Base-by-base conservation (phyloP, 495 filamentous ascomycete genomes). In the Lasiosphaeria ovina region DNA sequence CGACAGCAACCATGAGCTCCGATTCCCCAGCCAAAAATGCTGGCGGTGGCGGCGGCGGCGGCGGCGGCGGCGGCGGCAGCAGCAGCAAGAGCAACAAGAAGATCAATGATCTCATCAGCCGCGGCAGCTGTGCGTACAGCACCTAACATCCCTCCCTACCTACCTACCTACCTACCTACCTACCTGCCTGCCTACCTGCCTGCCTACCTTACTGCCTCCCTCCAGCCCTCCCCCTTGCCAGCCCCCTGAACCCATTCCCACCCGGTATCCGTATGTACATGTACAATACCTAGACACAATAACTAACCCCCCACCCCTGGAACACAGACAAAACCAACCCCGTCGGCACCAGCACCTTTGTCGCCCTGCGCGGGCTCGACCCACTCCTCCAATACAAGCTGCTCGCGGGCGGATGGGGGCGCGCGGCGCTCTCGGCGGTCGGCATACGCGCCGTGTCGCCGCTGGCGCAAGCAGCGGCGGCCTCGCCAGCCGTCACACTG, bases 371-470 rank as follows among this genome's bases (percentile, higher is more conserved):
- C 54, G 67, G 76, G 7, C 70, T 80, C 61, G 85, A 89, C 64
- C 72, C 81, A 7, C 72, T 79, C 24, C 73, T 87, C 31, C 86
- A 89, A 70, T 82, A 82, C 66, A 69, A 67, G 35, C 77, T 89
- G 42, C 72, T 67, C 57, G 72, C 40, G 4, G 60, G 47, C 12
- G 63, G 68, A 6, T 62, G 66, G 48, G 69, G 69, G 59, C 36
- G 49, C 42, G 40, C 61, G 4, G 54, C 73, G 9, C 67, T 75
- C 33, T 54, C 66, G 44, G 44, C 35, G 32, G 44, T 70, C 12
- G 58, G 54, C 32, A 10, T 68, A 11, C 6, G 51, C 0, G 38
- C 62, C 10, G 38, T 63, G 68, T 59, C 57, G n/a, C 50, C 45
- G 5, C 61, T 17, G 3, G 9, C 8, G 8, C 14, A n/a, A 8